Conservation (phyloP, 2,329 filamentous ascomycete genomes). For the Fusarium miscanthi region DNA sequence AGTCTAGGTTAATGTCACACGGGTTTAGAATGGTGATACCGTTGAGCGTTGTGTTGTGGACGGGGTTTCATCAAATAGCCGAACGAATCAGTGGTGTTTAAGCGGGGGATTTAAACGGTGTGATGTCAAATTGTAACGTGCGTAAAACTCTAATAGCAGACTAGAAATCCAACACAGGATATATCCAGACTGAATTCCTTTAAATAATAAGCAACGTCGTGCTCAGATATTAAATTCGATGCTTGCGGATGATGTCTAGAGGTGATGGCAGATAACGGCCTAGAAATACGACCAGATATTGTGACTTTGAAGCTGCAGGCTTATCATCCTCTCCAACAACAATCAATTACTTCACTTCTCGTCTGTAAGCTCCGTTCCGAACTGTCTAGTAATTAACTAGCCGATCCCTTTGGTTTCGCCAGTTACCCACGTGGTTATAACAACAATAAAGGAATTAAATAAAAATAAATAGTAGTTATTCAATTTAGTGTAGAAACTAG, state of each 20-base stretch:
- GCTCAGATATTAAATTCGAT: no score
- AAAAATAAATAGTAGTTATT: background rate
- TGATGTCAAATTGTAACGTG: no score
- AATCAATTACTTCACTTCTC: background rate
- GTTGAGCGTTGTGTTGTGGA: background rate
- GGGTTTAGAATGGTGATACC: background rate
- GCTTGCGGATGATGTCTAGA: no score
- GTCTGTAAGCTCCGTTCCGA: background rate
- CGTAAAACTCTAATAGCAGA: background rate
- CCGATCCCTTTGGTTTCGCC: rapidly evolving
- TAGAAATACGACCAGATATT: background rate
- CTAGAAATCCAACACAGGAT: no score
- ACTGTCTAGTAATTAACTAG: rapidly evolving
- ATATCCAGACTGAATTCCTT: no score
- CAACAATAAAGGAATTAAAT: rapidly evolving
- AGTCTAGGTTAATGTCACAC: background rate
- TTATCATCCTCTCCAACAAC: background rate
- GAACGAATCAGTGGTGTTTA: background rate
- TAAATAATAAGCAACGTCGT: no score
- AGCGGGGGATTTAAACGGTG: no score
- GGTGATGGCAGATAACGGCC: background rate
- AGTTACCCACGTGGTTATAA: background rate
- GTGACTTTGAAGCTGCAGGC: rapidly evolving
- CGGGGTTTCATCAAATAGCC: background rate
- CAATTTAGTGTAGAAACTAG: background rate